phyloP scores from a whole-genome alignment of 1,284 basidiomycete genomes.

The Ceratobasidium sp. region DNA sequence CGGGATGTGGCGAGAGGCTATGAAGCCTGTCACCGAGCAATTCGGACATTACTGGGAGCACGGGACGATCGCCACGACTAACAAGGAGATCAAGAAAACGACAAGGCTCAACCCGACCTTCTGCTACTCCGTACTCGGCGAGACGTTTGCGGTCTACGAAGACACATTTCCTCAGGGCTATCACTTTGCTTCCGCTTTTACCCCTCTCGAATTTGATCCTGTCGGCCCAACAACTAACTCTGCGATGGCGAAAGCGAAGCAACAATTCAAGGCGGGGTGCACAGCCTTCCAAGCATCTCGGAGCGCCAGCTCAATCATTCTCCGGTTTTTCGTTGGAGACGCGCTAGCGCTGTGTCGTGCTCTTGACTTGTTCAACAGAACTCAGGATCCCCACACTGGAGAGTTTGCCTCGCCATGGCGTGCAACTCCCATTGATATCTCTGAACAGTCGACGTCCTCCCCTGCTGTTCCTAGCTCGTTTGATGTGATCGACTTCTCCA shows the following conservation, averaged over 20 bases:
- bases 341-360: constrained; percentile 51
- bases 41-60: constrained; percentile 58
- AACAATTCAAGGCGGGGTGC: constrained; percentile 57
- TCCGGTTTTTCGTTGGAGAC: constrained; percentile 15
- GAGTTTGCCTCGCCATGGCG: constrained; percentile 13
- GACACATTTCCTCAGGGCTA: constrained; percentile 50
- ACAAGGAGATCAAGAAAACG: constrained; percentile 49
- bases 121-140: constrained; percentile 57
- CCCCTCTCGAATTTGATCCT: background rate
- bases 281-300: constrained; percentile 50
- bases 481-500: constrained; percentile 66
- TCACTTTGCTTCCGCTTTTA: constrained; percentile 8
- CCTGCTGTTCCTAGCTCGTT: constrained; percentile 51
- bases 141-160: constrained; percentile 60
- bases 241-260: constrained; percentile 50
- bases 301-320: background rate
- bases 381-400: background rate
- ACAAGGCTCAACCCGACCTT: constrained; percentile 62
- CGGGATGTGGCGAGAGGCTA: constrained; percentile 51
- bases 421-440: constrained; percentile 1
- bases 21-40: constrained; percentile 47
- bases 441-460: background rate
- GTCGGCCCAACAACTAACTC: constrained; percentile 40
- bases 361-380: constrained; percentile 49
- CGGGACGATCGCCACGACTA: constrained; percentile 56